Evolutionary conservation across 805 yeast species (phyloP).

Genomic region (Starmerella cellae): DNA sequence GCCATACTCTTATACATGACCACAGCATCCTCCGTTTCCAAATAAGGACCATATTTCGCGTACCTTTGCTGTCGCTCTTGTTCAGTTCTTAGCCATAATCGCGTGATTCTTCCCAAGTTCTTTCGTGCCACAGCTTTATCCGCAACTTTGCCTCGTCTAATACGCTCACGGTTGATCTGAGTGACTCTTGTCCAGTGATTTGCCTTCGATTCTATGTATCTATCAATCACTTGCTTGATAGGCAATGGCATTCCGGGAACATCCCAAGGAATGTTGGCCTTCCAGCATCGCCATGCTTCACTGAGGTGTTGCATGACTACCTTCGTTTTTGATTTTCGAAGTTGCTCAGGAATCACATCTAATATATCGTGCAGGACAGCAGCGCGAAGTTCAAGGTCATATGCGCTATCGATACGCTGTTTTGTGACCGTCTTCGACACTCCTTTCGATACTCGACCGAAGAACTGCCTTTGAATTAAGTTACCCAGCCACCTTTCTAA

Average conservation of each 20-base stretch:
- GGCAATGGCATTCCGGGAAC: slow-evolving; percentile 95
- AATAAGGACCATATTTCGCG: slow-evolving; percentile 75
- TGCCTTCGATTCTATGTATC: slow-evolving; percentile 88
- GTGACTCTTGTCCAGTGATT: slow-evolving; percentile 95
- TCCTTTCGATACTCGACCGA: slow-evolving; percentile 85
- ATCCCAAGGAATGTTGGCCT: slow-evolving; percentile 95
- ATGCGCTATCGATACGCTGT: slow-evolving; percentile 89
- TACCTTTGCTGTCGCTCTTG: slow-evolving; percentile 75
- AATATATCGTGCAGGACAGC: slow-evolving; percentile 90
- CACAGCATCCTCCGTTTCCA: slow-evolving; percentile 79
- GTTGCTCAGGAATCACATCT: slow-evolving; percentile 94
- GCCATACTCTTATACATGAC: slow-evolving; percentile 77
- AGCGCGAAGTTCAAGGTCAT: slow-evolving; percentile 82
- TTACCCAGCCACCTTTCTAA: slow-evolving; percentile 93
- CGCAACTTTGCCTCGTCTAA: slow-evolving; percentile 76
- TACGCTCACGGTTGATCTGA: slow-evolving; percentile 79
- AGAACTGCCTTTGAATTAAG: slow-evolving; percentile 80
- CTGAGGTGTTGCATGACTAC: slow-evolving; percentile 84
- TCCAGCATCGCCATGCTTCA: slow-evolving; percentile 99
- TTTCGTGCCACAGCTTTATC: slow-evolving; percentile 91
- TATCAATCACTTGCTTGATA: slow-evolving; percentile 67
- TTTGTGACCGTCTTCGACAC: slow-evolving; percentile 89
- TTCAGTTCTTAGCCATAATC: slow-evolving; percentile 85
- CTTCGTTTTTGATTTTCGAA: slow-evolving; percentile 73
- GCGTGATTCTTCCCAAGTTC: slow-evolving; percentile 79